phyloP scores from a whole-genome alignment of 306 rosid species.

The Vigna hirtella region DNA sequence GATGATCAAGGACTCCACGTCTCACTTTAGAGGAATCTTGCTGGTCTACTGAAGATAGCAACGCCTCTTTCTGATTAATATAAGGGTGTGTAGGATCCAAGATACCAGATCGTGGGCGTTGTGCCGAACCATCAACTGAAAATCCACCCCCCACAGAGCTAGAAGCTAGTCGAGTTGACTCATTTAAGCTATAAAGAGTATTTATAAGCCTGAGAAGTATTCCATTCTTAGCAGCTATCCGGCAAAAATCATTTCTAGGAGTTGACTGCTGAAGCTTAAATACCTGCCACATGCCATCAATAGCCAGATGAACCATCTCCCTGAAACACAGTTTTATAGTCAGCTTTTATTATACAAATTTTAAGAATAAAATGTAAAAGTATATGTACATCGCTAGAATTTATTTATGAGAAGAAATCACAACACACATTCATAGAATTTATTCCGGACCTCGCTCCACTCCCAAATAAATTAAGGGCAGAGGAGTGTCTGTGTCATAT shows the following conservation, averaged over 20 bases:
- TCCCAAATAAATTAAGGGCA: not conserved
- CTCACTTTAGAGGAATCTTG: constrained; percentile 66
- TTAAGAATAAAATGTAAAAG: constrained; percentile 27
- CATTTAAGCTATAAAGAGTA: constrained; percentile 96
- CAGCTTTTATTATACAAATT: constrained; percentile 37
- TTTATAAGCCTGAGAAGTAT: constrained; percentile 94
- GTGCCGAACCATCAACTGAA: constrained; percentile 74
- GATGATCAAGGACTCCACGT: constrained; percentile 76
- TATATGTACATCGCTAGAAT: not conserved
- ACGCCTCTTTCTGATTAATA: constrained; percentile 69
- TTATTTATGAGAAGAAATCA: not conserved
- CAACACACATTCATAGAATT: not conserved
- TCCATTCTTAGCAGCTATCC: constrained; percentile 95
- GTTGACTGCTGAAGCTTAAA: constrained; percentile 98
- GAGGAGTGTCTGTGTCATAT: not conserved
- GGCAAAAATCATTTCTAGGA: constrained; percentile 93
- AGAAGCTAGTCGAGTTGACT: constrained; percentile 93
- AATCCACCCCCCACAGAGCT: constrained; percentile 81
- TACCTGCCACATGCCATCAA: constrained; percentile 99
- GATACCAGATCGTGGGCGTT: constrained; percentile 83
- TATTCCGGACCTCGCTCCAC: not conserved
- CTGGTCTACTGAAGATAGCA: constrained; percentile 64
- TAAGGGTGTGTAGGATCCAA: constrained; percentile 72
- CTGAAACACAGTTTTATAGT: constrained; percentile 57
- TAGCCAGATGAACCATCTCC: constrained; percentile 99